These are phyloP conservation scores for Pythium vanterpoolii DNA, from an alignment of 352 stramenopile genomes.

Conservation along the genomic window DNA sequence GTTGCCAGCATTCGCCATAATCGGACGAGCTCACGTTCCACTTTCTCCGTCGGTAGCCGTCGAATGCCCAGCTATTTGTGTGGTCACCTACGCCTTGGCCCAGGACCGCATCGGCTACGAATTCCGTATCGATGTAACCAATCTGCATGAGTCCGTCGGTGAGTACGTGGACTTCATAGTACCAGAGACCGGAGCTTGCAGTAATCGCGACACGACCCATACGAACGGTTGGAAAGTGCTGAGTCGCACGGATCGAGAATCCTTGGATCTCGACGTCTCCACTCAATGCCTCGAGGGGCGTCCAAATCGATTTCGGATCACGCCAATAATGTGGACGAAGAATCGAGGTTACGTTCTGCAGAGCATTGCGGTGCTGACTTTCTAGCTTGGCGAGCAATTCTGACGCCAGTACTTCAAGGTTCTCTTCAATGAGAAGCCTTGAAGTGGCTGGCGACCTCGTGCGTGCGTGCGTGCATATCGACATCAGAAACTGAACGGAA, in stretches of 20 bases:
- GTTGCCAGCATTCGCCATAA: slow-evolving; percentile 82
- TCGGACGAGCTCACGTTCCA: slow-evolving; percentile 83
- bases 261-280: slow-evolving; percentile 63
- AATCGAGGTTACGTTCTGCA: not conserved
- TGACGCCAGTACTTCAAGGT: slow-evolving; percentile 11
- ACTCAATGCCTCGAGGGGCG: slow-evolving; percentile 46
- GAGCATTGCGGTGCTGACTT: not conserved
- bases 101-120: slow-evolving; percentile 76
- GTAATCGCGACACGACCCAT: slow-evolving; percentile 46
- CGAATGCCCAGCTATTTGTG: slow-evolving; percentile 88
- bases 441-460: not conserved
- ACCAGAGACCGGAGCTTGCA: slow-evolving; percentile 71
- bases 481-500: not conserved
- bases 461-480: not conserved
- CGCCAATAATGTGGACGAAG: slow-evolving; percentile 1
- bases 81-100: slow-evolving; percentile 92
- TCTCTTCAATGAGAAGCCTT: slow-evolving; percentile 6
- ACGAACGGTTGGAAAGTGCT: slow-evolving; percentile 80
- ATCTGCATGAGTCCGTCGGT: slow-evolving; percentile 93
- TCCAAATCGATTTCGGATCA: not conserved
- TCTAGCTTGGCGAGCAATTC: not conserved
- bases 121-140: slow-evolving; percentile 88
- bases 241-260: slow-evolving; percentile 52
- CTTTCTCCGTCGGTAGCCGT: slow-evolving; percentile 87
- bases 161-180: slow-evolving; percentile 89